phyloP scores from a whole-genome alignment of 495 filamentous ascomycete species.

The Letharia lupina region DNA sequence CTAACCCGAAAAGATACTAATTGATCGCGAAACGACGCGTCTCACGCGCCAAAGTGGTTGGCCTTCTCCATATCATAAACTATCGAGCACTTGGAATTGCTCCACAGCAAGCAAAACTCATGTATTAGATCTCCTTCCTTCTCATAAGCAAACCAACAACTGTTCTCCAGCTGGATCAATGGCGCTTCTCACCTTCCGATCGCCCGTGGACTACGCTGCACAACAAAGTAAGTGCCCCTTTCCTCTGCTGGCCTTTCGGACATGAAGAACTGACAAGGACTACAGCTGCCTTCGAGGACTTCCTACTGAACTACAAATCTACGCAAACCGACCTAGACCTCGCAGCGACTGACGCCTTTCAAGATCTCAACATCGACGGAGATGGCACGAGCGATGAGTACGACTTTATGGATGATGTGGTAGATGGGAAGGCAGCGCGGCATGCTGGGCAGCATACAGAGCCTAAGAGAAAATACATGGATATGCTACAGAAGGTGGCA shows the following conservation, averaged over 20 bases:
- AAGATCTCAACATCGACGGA: slow-evolving; percentile 77
- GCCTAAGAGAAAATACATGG: slow-evolving; percentile 80
- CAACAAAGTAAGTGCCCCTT: slow-evolving; percentile 57
- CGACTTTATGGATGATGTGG: slow-evolving; percentile 86
- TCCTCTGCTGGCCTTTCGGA: neutral
- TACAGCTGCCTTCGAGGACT: slow-evolving; percentile 69
- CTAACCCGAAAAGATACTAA: neutral
- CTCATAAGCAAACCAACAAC: neutral
- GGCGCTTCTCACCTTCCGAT: slow-evolving; percentile 67
- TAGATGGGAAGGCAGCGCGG: slow-evolving; percentile 44
- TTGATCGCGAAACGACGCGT: slow-evolving; percentile 6
- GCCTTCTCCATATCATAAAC: neutral
- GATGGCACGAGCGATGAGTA: slow-evolving; percentile 88
- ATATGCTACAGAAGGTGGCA: slow-evolving; percentile 78
- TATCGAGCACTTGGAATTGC: neutral
- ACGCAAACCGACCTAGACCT: slow-evolving; percentile 60
- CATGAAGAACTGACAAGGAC: slow-evolving; percentile 13
- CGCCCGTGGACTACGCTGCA: slow-evolving; percentile 74
- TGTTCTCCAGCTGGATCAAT: slow-evolving; percentile 40
- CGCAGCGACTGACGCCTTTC: slow-evolving; percentile 63
- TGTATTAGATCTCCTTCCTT: neutral
- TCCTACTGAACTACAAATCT: slow-evolving; percentile 81
- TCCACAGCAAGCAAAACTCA: neutral
- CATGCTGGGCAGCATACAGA: slow-evolving; percentile 37
- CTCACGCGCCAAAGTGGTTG: neutral